Evolutionary conservation across 306 rosid species (phyloP).

Genomic region (Quercus mongolica): DNA sequence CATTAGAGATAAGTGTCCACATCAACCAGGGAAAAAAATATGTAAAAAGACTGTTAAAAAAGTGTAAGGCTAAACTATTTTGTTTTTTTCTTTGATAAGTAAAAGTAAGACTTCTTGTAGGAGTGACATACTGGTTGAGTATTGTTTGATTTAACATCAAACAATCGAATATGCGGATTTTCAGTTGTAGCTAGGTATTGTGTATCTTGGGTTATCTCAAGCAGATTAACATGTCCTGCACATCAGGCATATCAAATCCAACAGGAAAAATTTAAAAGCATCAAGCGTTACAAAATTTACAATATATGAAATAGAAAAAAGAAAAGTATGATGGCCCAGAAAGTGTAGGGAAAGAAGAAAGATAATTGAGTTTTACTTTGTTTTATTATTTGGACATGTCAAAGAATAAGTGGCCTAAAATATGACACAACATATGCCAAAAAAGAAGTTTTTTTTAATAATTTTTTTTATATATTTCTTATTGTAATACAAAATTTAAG

Average conservation of each 20-base stretch:
- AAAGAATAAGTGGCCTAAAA: no score
- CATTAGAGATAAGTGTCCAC: slow-evolving; percentile 5
- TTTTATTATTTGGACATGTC: no score
- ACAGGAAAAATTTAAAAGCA: no score
- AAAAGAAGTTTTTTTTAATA: no score
- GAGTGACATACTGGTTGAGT: slow-evolving; percentile 72
- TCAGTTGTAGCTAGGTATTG: slow-evolving; percentile 88
- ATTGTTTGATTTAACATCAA: slow-evolving; percentile 87
- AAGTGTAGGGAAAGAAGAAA: neutral
- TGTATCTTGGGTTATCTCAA: slow-evolving; percentile 68
- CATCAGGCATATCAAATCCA: no score
- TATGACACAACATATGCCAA: no score
- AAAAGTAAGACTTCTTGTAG: neutral
- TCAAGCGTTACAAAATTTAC: no score
- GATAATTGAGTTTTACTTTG: no score
- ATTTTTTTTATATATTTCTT: no score
- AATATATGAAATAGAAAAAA: neutral
- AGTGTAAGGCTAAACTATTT: neutral
- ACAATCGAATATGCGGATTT: slow-evolving; percentile 88
- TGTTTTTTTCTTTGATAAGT: neutral
- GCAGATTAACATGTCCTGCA: no score
- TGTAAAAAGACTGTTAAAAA: neutral
- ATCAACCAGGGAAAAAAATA: neutral
- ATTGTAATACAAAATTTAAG: no score
- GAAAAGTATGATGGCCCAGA: neutral